These are phyloP conservation scores for Populus deltoides DNA, from an alignment of 345 rosid species.

Conservation along the genomic window DNA sequence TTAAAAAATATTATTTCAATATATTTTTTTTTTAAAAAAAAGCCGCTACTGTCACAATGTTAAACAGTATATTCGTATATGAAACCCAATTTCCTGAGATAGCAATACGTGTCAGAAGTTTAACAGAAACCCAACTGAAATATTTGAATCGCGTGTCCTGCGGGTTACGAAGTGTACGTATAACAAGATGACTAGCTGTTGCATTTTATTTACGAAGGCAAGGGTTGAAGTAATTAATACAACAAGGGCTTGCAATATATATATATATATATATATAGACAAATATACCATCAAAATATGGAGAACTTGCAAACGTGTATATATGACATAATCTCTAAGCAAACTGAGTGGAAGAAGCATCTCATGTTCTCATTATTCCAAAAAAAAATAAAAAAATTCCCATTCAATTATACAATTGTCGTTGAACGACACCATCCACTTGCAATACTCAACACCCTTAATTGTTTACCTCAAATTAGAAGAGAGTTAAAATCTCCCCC, in stretches of 20 bases:
- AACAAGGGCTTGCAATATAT: too few species aligned
- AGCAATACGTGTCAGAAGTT: neutral
- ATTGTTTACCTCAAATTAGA: neutral
- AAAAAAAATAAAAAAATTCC: too few species aligned
- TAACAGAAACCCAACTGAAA: too few species aligned
- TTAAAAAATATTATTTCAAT: too few species aligned
- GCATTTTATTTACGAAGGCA: neutral
- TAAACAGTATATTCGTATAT: too few species aligned
- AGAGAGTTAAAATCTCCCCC: neutral
- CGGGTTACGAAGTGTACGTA: neutral
- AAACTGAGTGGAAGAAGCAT: slow-evolving; percentile 1
- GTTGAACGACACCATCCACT: slow-evolving; percentile 10
- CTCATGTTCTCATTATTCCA: neutral
- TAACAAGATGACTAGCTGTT: neutral
- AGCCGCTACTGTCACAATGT: too few species aligned
- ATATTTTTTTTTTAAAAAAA: too few species aligned
- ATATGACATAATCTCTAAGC: too few species aligned
- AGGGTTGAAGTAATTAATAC: neutral
- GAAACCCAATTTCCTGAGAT: neutral
- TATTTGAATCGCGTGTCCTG: too few species aligned
- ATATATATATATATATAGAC: too few species aligned
- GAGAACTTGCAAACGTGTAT: too few species aligned
- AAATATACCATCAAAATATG: too few species aligned
- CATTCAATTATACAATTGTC: neutral
- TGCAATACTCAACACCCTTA: neutral